A percentile compares a stretch with the other conserved stretches of the same genome.
phyloP scores from a whole-genome alignment of 1,284 basidiomycete species.

The Ustilago loliicola region DNA sequence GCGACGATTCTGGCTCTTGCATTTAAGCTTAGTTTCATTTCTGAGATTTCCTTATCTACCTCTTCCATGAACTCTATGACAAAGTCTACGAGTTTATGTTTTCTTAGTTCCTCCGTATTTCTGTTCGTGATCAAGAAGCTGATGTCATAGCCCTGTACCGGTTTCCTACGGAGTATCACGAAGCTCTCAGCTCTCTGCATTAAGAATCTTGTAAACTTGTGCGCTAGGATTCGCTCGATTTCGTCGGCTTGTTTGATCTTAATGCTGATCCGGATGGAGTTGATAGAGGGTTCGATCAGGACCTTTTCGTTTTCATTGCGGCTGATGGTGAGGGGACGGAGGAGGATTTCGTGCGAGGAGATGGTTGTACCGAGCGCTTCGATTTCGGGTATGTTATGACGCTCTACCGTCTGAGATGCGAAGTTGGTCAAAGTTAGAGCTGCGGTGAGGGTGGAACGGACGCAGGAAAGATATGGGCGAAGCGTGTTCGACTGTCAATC shows the following conservation, averaged over 20 bases:
- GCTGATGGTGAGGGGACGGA: conserved; percentile 91
- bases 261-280: conserved; percentile 95
- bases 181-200: conserved; percentile 98
- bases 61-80: conserved; percentile 99
- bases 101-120: conserved; percentile 96
- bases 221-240: conserved; percentile 95
- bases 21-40: conserved; percentile 82
- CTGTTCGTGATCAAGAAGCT: conserved; percentile 98
- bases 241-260: conserved; percentile 99
- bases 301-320: conserved; percentile 97
- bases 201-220: conserved; percentile 99
- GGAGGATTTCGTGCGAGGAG: conserved; percentile 78
- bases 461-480: conserved; percentile 94
- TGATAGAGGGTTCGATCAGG: conserved; percentile 94
- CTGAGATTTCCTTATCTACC: conserved; percentile 89
- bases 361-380: conserved; percentile 58
- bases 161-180: conserved; percentile 92
- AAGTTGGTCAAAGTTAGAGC: conserved; percentile 97
- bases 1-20: conserved; percentile 97
- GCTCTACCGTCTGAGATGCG: conserved; percentile 83
- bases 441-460: conserved; percentile 94
- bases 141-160: conserved; percentile 90
- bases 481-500: conserved; percentile 76
- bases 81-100: conserved; percentile 99
- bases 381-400: conserved; percentile 77